Conservation (phyloP, 129 eudicot species). For the Glebionis coronaria region DNA sequence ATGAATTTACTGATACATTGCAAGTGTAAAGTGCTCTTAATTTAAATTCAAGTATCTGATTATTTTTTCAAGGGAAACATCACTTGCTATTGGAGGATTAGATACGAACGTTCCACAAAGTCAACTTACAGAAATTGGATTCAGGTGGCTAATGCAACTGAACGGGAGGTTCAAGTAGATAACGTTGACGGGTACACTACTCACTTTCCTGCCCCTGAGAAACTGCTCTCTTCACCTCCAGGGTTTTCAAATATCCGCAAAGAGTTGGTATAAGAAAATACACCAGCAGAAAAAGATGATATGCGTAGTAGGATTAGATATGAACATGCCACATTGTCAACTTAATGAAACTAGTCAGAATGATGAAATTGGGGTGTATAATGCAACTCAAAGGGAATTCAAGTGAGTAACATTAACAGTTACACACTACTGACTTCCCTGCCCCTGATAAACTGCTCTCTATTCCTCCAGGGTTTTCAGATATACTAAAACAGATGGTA, state of each 20-base stretch:
- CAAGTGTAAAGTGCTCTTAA: not conserved
- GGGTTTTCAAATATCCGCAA: conserved; percentile 32
- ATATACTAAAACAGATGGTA: conserved; percentile 31
- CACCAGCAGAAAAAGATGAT: conserved; percentile 35
- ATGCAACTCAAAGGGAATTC: conserved; percentile 19
- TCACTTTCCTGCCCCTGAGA: conserved; percentile 73
- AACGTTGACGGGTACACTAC: conserved; percentile 25
- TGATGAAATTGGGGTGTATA: conserved; percentile 31
- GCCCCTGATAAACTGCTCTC: conserved; percentile 78
- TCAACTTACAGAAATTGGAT: conserved; percentile 26
- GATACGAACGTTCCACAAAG: conserved; percentile 34
- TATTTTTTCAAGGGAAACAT: conserved; percentile 38
- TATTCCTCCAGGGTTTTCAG: conserved; percentile 42
- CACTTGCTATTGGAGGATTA: conserved; percentile 28
- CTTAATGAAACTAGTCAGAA: conserved; percentile 25
- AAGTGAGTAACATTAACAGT: conserved; percentile 28
- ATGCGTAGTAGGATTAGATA: conserved; percentile 28
- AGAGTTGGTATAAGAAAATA: conserved; percentile 38
- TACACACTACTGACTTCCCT: conserved; percentile 41
- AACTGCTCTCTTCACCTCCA: conserved; percentile 52
- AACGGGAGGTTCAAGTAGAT: conserved; percentile 27
- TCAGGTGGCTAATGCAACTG: conserved; percentile 25
- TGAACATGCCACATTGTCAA: conserved; percentile 33
- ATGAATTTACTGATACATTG: not conserved
- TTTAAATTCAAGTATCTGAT: conserved; percentile 20